Evolutionary conservation across 169 alveolate genomes (phyloP).

Genomic region (Cryptosporidium sp.): DNA sequence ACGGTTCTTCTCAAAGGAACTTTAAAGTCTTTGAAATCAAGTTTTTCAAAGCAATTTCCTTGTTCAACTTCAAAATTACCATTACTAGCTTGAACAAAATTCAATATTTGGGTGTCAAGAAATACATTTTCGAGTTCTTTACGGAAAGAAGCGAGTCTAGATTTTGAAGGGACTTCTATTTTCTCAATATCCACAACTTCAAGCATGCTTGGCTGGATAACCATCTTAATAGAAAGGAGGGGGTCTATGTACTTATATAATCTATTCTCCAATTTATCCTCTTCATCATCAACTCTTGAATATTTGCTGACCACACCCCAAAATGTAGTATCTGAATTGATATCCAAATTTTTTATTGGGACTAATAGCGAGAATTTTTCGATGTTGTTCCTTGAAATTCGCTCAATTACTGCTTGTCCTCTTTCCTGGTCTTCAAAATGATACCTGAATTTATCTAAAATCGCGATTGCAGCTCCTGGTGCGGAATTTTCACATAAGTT

Average conservation of each 20-base stretch:
- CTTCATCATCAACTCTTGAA: constrained; percentile 28
- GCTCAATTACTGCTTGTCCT: constrained; percentile 2
- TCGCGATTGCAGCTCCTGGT: constrained; percentile 46
- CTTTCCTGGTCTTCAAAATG: constrained; percentile 3
- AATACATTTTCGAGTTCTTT: constrained; percentile 34
- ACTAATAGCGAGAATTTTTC: constrained; percentile 52
- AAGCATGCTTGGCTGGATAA: constrained; percentile 29
- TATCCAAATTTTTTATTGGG: constrained; percentile 47
- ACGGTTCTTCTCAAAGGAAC: constrained; percentile 64
- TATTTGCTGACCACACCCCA: constrained; percentile 52
- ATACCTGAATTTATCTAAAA: constrained; percentile 42
- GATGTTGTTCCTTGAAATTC: constrained; percentile 12
- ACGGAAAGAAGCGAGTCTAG: constrained; percentile 1
- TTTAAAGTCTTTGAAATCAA: constrained; percentile 41
- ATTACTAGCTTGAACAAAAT: not conserved
- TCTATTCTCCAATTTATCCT: not conserved
- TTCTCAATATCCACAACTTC: constrained; percentile 58
- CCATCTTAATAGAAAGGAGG: not conserved
- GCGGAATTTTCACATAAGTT: constrained; percentile 55
- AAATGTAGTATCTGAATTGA: constrained; percentile 7
- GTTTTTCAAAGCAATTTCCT: not conserved
- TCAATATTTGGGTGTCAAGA: constrained; percentile 15
- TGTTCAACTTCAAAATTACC: not conserved
- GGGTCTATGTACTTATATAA: constrained; percentile 56
- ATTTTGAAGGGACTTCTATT: not conserved